These are phyloP conservation scores for Neurospora sp. DNA, from an alignment of 2,329 filamentous ascomycete species.

Conservation along the genomic window DNA sequence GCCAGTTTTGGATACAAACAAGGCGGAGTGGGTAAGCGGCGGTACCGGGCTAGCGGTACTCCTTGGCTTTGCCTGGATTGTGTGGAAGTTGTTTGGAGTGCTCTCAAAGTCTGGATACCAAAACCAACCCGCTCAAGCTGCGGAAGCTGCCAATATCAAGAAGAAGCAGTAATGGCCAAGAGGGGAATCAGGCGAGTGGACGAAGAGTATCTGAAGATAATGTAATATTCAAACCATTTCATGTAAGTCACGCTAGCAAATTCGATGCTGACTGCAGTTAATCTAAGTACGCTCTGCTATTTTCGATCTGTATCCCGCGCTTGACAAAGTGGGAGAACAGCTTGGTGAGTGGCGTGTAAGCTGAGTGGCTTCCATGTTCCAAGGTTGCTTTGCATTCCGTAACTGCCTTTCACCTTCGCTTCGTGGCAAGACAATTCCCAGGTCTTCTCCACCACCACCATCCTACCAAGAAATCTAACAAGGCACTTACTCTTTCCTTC, in stretches of 20 bases:
- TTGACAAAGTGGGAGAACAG: neutral
- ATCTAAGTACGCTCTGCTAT: neutral
- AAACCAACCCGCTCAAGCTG: neutral
- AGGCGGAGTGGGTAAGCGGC: conserved; percentile 36
- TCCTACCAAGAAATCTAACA: neutral
- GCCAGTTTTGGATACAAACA: conserved; percentile 53
- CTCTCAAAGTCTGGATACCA: conserved; percentile 26
- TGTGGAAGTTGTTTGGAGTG: conserved; percentile 45
- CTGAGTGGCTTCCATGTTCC: neutral
- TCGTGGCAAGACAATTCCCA: neutral
- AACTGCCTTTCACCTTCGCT: neutral
- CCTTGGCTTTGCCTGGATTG: conserved; percentile 60
- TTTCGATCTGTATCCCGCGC: neutral
- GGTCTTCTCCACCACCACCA: neutral
- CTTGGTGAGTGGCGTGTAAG: neutral
- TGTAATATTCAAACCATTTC: neutral
- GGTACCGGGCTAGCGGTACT: conserved; percentile 51
- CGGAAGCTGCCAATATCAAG: neutral
- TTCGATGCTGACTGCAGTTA: neutral
- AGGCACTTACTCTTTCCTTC: neutral
- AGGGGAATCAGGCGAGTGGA: neutral
- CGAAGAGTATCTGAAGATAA: neutral
- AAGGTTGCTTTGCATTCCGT: neutral
- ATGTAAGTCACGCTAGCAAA: neutral
- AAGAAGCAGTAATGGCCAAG: conserved; percentile 1